A percentile compares a stretch with the other conserved stretches of the same genome.
phyloP scores from a whole-genome alignment of 331 rosid genomes.

The Arachis monticola region DNA sequence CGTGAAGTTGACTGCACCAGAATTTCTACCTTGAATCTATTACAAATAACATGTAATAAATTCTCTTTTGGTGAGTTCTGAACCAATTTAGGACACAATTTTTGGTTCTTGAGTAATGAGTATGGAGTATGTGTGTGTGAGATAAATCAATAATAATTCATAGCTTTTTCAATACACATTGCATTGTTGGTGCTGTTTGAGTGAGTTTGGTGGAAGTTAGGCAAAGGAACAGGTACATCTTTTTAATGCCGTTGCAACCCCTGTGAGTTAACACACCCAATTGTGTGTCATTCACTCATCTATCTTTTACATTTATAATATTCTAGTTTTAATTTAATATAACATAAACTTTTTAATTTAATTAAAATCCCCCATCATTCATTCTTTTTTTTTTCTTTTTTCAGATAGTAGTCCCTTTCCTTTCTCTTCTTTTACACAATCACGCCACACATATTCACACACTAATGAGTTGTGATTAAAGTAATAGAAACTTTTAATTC shows the following conservation, averaged over 20 bases:
- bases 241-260: conserved; percentile 42
- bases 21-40: too few relatives aligned
- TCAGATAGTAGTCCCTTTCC: conserved; percentile 41
- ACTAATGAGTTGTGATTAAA: conserved; percentile 12
- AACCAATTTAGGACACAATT: conserved; percentile 36
- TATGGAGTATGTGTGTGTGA: neutral
- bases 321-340: too few relatives aligned
- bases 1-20: too few relatives aligned
- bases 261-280: neutral
- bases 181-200: conserved; percentile 27
- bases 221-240: conserved; percentile 44
- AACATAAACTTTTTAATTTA: too few relatives aligned
- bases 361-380: conserved; percentile 8
- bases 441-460: conserved; percentile 28
- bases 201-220: conserved; percentile 71
- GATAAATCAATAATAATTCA: conserved; percentile 2
- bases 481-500: neutral
- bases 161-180: conserved; percentile 27
- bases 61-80: conserved; percentile 24
- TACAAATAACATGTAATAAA: too few relatives aligned
- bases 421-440: conserved; percentile 33
- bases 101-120: conserved; percentile 25
- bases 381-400: neutral
- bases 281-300: neutral
- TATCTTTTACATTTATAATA: neutral